phyloP scores from a whole-genome alignment of 441 rosid genomes.

The Omphalea diandra region DNA sequence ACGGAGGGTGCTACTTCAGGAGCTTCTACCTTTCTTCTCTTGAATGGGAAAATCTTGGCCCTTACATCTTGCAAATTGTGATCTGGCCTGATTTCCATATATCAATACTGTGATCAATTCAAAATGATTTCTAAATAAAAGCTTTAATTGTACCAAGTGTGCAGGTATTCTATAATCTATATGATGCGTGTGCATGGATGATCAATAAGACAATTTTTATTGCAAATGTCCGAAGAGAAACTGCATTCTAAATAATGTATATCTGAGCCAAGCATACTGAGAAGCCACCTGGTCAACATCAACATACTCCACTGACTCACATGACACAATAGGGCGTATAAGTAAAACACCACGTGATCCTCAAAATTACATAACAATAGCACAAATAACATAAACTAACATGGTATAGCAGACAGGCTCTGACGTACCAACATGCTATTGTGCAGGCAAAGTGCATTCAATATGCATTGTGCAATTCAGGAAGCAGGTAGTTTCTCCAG shows the following conservation, averaged over 20 bases:
- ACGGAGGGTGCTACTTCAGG: slow-evolving; percentile 45
- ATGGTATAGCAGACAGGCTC: background rate
- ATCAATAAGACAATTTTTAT: background rate
- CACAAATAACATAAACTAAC: background rate
- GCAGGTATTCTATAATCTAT: background rate
- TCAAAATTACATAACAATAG: background rate
- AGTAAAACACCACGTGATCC: background rate
- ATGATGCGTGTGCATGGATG: slow-evolving; percentile 10
- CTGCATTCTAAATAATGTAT: too few relatives aligned
- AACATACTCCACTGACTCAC: slow-evolving; percentile 1
- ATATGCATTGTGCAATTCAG: background rate
- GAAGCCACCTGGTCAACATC: background rate
- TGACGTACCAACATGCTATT: background rate
- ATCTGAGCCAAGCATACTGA: too few relatives aligned
- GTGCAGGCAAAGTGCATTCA: too few relatives aligned
- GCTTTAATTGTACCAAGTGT: background rate
- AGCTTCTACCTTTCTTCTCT: slow-evolving; percentile 55
- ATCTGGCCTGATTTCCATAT: slow-evolving; percentile 53
- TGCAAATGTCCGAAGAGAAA: background rate
- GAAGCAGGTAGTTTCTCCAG: background rate
- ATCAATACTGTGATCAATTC: slow-evolving; percentile 18
- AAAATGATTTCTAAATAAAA: slow-evolving; percentile 11
- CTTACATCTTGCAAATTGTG: slow-evolving; percentile 74
- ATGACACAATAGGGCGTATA: background rate
- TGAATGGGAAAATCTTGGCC: slow-evolving; percentile 62